These are phyloP conservation scores for Penicillium palitans DNA, from an alignment of 2,329 filamentous ascomycete species.

Conservation along the genomic window DNA sequence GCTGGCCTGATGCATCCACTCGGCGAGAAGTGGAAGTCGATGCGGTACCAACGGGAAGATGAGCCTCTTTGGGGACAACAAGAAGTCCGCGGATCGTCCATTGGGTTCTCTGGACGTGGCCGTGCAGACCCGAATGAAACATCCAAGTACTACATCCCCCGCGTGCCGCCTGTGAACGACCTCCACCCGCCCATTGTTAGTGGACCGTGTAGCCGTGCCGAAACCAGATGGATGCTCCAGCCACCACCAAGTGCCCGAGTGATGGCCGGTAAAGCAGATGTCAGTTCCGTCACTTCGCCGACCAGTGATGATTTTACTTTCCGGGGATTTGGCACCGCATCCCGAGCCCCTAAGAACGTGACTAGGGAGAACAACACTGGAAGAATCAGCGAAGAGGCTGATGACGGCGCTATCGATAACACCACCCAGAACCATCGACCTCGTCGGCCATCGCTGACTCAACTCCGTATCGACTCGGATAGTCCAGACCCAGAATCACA, in stretches of 20 bases:
- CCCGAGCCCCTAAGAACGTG: slow-evolving; percentile 8
- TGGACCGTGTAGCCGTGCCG: slow-evolving; percentile 66
- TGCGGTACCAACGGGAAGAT: slow-evolving; percentile 81
- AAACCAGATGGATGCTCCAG: slow-evolving; percentile 87
- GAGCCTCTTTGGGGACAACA: slow-evolving; percentile 84
- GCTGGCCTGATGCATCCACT: slow-evolving; percentile 35
- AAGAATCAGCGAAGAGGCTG: slow-evolving; percentile 8
- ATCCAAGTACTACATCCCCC: slow-evolving; percentile 61
- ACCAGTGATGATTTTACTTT: slow-evolving; percentile 24
- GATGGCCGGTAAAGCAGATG: slow-evolving; percentile 77
- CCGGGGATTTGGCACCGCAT: slow-evolving; percentile 11
- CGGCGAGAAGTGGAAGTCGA: slow-evolving; percentile 70
- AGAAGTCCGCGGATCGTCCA: slow-evolving; percentile 55
- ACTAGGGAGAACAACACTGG: slow-evolving; percentile 1
- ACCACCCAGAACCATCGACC: slow-evolving; percentile 15
- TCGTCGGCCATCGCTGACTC: slow-evolving; percentile 22
- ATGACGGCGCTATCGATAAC: slow-evolving; percentile 13
- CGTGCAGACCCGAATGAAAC: slow-evolving; percentile 37
- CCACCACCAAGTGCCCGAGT: slow-evolving; percentile 85
- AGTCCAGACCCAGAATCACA: slow-evolving; percentile 16
- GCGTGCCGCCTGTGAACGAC: slow-evolving; percentile 77
- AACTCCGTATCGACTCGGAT: slow-evolving; percentile 16
- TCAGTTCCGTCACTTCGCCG: slow-evolving; percentile 25
- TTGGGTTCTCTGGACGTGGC: slow-evolving; percentile 48
- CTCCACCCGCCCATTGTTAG: slow-evolving; percentile 82